Evolutionary conservation across 805 yeast species (phyloP), one percentile per base, ranked within the genome.

Genomic region (Candida nanaspora): DNA sequence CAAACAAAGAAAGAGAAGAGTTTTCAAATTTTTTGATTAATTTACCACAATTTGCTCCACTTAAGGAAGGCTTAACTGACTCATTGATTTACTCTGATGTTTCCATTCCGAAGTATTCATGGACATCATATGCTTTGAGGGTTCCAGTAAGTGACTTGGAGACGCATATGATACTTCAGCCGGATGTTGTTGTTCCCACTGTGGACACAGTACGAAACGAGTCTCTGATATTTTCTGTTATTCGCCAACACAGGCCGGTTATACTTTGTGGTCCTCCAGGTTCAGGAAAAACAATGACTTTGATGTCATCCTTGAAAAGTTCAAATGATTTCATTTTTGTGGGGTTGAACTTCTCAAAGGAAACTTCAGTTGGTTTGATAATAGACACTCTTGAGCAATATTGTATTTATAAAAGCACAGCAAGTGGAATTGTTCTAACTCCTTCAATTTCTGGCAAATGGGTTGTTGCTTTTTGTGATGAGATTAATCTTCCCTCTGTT

Each of bases 191-290:
- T 1, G 72, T 91, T 9, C 85, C 94, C 0, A 91, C 98, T 0
- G 52, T 75, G 1, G 97, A 88, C 48, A 88, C 96, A 0, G 55
- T 70, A 2, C 68, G 79, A 41, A 85, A 85, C 42, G 91, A 86
- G 44, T 55, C 63, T 1, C 51, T 85, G 10, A 67, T 91, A 2
- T 72, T 70, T 41, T 65, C 79, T 0, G 57, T 84, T 2, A 51
- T 89, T 29, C 65, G 67, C 27, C 74, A 75, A 35, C 80, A 74
- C 40, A 63, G 63, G 31, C 77, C 94, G 0, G 56, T 86, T 15
- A 66, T 91, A 22, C 66, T 91, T 19, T 87, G 96, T 61, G 98
- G 98, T 2, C 98, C 98, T 0, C 97, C 98, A 0, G 98, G 98
- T 4, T 83, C 96, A 0, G 98, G 98, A 43, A 91, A 91, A 56